Conservation (phyloP, 2,329 filamentous ascomycete species). For the Aureobasidium musti region DNA sequence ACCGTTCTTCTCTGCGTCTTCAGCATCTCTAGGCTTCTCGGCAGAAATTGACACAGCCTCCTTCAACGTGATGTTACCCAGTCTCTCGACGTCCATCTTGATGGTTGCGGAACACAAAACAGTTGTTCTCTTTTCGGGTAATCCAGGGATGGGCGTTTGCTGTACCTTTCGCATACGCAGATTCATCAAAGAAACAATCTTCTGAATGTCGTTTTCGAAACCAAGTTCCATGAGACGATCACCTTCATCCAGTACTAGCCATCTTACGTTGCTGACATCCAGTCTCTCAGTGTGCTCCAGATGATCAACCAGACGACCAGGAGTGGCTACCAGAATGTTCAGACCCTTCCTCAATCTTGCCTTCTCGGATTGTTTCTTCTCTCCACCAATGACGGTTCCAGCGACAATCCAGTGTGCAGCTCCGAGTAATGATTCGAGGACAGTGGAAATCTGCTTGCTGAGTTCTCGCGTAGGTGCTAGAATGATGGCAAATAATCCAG, state of each 20-base stretch:
- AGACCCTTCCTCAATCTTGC: conserved; percentile 89
- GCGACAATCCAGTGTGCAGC: conserved; percentile 93
- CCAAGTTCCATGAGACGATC: conserved; percentile 98
- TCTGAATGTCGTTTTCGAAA: conserved; percentile 90
- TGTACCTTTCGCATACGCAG: conserved; percentile 63
- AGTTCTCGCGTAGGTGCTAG: conserved; percentile 90
- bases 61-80: conserved; percentile 93
- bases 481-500: conserved; percentile 91
- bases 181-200: conserved; percentile 78
- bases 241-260: conserved; percentile 93
- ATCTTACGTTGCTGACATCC: conserved; percentile 84
- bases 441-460: conserved; percentile 87
- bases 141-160: conserved; percentile 61
- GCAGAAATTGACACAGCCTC: conserved; percentile 82
- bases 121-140: conserved; percentile 77
- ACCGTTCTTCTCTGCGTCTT: conserved; percentile 51
- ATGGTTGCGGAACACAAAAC: conserved; percentile 95
- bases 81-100: conserved; percentile 93
- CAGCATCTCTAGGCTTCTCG: conserved; percentile 53
- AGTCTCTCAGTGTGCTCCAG: conserved; percentile 88
- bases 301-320: conserved; percentile 87
- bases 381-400: conserved; percentile 75
- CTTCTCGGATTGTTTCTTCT: conserved; percentile 82
- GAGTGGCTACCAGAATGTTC: conserved; percentile 94
- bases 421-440: conserved; percentile 81